Conservation (phyloP, 2,329 filamentous ascomycete species). For the Alternaria gaisen region DNA sequence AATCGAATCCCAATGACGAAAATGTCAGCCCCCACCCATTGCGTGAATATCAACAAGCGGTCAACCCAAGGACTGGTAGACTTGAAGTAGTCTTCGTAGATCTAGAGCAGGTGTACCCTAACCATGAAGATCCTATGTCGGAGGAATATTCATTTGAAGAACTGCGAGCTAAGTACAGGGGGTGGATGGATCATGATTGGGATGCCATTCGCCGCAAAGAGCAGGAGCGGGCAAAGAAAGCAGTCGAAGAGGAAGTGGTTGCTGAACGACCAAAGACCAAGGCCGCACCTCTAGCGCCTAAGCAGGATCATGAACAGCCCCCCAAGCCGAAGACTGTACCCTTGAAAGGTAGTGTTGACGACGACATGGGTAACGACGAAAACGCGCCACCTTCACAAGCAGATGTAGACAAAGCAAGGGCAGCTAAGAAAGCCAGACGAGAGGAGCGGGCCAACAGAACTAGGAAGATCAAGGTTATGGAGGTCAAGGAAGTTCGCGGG, state of each 20-base stretch:
- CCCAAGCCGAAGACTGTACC: constrained; percentile 40
- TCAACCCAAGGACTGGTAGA: constrained; percentile 84
- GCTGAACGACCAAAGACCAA: constrained; percentile 24
- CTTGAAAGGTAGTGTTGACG: constrained; percentile 47
- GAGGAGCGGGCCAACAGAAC: constrained; percentile 61
- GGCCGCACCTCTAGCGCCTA: constrained; percentile 26
- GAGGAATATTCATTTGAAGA: constrained; percentile 92
- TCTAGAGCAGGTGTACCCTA: constrained; percentile 84
- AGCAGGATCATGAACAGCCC: constrained; percentile 25
- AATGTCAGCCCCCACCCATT: constrained; percentile 66
- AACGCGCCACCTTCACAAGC: constrained; percentile 57
- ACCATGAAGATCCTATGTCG: constrained; percentile 69
- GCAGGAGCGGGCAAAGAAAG: constrained; percentile 37
- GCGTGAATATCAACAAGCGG: constrained; percentile 79
- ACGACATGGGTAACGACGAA: constrained; percentile 54
- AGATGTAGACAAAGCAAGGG: constrained; percentile 66
- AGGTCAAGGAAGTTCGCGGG: constrained; percentile 70
- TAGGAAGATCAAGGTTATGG: constrained; percentile 75
- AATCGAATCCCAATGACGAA: constrained; percentile 49
- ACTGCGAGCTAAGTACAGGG: constrained; percentile 78
- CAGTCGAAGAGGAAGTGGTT: constrained; percentile 26
- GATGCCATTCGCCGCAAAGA: constrained; percentile 44
- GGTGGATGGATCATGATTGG: constrained; percentile 69
- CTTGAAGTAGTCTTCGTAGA: constrained; percentile 88
- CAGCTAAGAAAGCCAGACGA: constrained; percentile 56